Evolutionary conservation across 495 filamentous ascomycete genomes (phyloP).

Genomic region (Xylaria acuta): DNA sequence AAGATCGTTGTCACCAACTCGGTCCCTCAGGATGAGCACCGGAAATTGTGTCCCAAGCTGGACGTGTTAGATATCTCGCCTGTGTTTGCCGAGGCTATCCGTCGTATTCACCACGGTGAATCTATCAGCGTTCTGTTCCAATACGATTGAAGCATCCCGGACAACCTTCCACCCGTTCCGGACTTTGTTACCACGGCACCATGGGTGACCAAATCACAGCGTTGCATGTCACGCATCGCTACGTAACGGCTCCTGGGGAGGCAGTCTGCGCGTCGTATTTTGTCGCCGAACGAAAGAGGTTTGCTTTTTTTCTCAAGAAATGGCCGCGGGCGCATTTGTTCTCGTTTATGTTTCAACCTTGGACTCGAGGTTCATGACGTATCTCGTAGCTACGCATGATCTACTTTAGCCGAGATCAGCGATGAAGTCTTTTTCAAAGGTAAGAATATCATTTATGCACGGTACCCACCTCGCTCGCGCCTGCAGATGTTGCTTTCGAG

Average conservation of each 20-base stretch:
- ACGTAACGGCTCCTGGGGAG: slow-evolving; percentile 1
- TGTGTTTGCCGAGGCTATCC: slow-evolving; percentile 96
- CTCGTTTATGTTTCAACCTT: slow-evolving; percentile 16
- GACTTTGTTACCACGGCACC: not conserved
- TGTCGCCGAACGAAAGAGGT: slow-evolving; percentile 10
- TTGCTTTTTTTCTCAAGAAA: slow-evolving; percentile 13
- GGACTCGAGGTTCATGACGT: slow-evolving; percentile 15
- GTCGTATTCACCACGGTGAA: slow-evolving; percentile 96
- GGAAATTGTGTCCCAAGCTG: slow-evolving; percentile 77
- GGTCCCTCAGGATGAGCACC: slow-evolving; percentile 86
- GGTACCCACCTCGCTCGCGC: slow-evolving; percentile 15
- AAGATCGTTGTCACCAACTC: slow-evolving; percentile 94
- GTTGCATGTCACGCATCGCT: not conserved
- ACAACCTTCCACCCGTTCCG: not conserved
- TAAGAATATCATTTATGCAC: slow-evolving; percentile 23
- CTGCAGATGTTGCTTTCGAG: slow-evolving; percentile 5
- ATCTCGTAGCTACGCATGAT: not conserved
- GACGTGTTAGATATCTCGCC: slow-evolving; percentile 91
- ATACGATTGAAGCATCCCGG: slow-evolving; percentile 65
- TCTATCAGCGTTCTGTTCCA: slow-evolving; percentile 97
- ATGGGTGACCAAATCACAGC: not conserved
- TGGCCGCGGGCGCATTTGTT: slow-evolving; percentile 16
- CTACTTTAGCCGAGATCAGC: slow-evolving; percentile 17
- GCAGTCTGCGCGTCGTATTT: not conserved
- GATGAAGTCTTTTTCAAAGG: slow-evolving; percentile 16